Base-by-base conservation (phyloP, 768 basidiomycete genomes). In the Tylopilus vinaceipallidus region DNA sequence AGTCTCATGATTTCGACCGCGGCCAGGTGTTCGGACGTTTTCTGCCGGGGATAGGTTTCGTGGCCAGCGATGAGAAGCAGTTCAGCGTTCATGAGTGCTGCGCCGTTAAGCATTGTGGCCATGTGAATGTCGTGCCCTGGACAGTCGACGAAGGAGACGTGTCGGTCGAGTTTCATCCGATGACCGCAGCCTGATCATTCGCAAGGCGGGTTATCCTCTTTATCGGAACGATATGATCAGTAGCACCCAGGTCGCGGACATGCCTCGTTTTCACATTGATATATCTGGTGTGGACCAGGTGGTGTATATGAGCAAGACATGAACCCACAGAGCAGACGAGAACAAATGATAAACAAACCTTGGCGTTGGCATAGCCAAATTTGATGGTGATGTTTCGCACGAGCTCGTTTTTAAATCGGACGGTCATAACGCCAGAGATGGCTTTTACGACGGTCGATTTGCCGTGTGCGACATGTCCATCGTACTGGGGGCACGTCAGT, bases 61-160 rank as follows among this genome's bases (percentile, higher is more conserved):
- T 99, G 98, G 24, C 91, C 97, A 19, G 97, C 97, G 50, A 99
- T 83, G 46, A 99, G 85, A 1, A 99, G 79, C 0, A 98, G 75
- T 5, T 95, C 97, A 46, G 95, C 97, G 72, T 98, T 95, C 97
- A 98, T 99, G 77, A 98, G 95, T 9, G 97, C 97, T 35, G 97
- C 97, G 70, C 95, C 97, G 79, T 98, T 98, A 60, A 99, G 77
- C 97, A 99, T 99, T 56, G 95, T 99, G 43, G 97, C 97, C 97
- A 99, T 99, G 70, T 98, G 85, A 84, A 99, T 98, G 71, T 98
- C 94, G 82, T 95, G 95, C 53, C 95, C 91, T 2, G 91, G 92
- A 60, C 88, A 93, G 71, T 99, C 97, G 65, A 99, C 97, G 71
- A 99, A 99, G 3, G 95, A 98, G 63, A 98, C 95, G 63, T 99